Conservation (phyloP, 257 asterid genomes). For the Solanum phureja region DNA sequence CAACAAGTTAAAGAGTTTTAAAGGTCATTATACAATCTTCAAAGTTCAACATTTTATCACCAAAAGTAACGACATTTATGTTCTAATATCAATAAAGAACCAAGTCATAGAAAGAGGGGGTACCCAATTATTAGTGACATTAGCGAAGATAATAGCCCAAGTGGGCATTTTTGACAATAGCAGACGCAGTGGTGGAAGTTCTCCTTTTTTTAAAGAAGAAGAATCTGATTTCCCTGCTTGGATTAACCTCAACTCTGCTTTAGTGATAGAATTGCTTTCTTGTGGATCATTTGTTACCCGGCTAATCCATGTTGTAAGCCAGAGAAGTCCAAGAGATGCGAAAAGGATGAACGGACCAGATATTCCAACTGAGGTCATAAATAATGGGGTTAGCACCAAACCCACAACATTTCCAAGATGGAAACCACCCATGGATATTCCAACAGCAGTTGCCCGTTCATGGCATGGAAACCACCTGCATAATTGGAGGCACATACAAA, state of each 20-base stretch:
- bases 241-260: slow-evolving; percentile 56
- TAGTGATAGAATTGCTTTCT: slow-evolving; percentile 44
- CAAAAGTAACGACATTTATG: not conserved
- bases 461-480: slow-evolving; percentile 83
- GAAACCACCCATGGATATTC: slow-evolving; percentile 95
- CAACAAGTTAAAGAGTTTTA: slow-evolving; percentile 12
- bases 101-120: not conserved
- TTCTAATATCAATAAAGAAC: not conserved
- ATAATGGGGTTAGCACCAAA: slow-evolving; percentile 59
- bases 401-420: slow-evolving; percentile 94
- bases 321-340: slow-evolving; percentile 72
- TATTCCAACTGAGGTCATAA: slow-evolving; percentile 62
- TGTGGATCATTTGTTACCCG: slow-evolving; percentile 63
- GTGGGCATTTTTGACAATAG: slow-evolving; percentile 74
- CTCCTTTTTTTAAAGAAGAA: slow-evolving; percentile 33
- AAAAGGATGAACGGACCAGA: slow-evolving; percentile 83
- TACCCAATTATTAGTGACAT: slow-evolving; percentile 83
- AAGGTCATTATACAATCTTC: not conserved
- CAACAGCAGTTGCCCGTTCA: slow-evolving; percentile 92
- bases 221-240: slow-evolving; percentile 77
- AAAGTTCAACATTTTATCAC: not conserved
- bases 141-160: slow-evolving; percentile 91
- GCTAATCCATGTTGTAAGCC: slow-evolving; percentile 58
- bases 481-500: not conserved
- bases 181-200: slow-evolving; percentile 52